Conservation (phyloP, 1,284 basidiomycete species). For the Pholiota adiposa region DNA sequence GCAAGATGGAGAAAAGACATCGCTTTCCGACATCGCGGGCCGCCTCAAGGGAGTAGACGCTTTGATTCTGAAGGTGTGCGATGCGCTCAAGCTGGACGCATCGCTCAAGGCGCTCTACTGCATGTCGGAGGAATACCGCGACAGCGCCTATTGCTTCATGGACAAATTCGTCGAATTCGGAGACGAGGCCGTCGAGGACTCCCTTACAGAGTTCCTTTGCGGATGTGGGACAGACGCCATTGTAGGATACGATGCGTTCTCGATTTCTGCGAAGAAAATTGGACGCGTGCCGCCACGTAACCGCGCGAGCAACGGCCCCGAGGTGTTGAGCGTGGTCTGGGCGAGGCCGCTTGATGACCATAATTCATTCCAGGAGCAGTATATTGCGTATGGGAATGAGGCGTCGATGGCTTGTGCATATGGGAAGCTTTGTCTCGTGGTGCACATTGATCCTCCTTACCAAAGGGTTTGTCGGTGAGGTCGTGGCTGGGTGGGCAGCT, state of each 20-base stretch:
- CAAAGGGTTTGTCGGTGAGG: not conserved
- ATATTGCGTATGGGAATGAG: slow-evolving; percentile 2
- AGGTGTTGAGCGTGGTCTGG: not conserved
- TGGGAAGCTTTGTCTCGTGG: slow-evolving; percentile 3
- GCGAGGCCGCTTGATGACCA: not conserved
- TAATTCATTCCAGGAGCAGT: not conserved
- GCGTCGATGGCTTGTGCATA: not conserved
- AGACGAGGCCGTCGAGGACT: not conserved
- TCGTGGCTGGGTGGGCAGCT: too few species aligned
- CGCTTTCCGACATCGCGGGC: too few species aligned
- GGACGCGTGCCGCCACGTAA: too few species aligned
- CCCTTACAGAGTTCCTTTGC: not conserved
- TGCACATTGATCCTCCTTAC: not conserved
- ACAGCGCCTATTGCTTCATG: not conserved
- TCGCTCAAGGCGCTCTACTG: not conserved
- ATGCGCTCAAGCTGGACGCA: not conserved
- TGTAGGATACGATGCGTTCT: not conserved
- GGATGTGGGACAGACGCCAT: not conserved
- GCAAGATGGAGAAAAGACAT: not conserved
- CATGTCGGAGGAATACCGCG: not conserved
- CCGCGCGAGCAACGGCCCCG: not conserved
- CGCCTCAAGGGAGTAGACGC: not conserved
- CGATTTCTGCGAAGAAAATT: too few species aligned
- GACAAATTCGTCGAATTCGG: not conserved
- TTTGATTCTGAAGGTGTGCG: not conserved